A percentile compares a stretch with the other conserved stretches of the same genome.
Evolutionary conservation across 1,139 yeast genomes (phyloP).

Genomic region (Suhomyces panamericanus): DNA sequence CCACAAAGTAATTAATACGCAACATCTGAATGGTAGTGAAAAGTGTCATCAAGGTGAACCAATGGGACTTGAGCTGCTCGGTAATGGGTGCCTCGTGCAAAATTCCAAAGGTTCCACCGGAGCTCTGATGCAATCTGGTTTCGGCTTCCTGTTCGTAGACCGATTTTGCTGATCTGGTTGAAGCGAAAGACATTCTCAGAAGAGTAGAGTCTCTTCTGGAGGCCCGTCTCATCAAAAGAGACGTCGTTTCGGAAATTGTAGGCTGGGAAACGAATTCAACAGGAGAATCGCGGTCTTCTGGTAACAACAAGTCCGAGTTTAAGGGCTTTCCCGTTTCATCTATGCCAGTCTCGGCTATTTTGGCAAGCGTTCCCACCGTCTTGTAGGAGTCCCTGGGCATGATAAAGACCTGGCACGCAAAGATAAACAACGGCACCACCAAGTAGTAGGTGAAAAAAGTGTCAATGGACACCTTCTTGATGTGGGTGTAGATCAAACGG

Average conservation of each 20-base stretch:
- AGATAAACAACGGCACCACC: conserved; percentile 71
- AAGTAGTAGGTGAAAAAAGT: conserved; percentile 67
- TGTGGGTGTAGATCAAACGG: conserved; percentile 58
- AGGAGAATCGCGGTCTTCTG: conserved; percentile 31
- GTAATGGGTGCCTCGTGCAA: conserved; percentile 65
- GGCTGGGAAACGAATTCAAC: conserved; percentile 28
- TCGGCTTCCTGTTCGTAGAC: conserved; percentile 68
- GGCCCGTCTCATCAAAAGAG: conserved; percentile 41
- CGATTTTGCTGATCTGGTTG: conserved; percentile 48
- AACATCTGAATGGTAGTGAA: conserved; percentile 88
- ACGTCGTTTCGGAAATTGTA: conserved; percentile 43
- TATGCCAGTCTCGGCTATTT: conserved; percentile 66
- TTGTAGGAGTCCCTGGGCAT: conserved; percentile 83
- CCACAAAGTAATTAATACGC: conserved; percentile 87
- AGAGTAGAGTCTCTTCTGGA: conserved; percentile 40
- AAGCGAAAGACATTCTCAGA: conserved; percentile 34
- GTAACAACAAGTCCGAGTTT: conserved; percentile 38
- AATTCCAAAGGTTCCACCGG: conserved; percentile 84
- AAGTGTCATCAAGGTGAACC: conserved; percentile 76
- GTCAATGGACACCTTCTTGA: conserved; percentile 34
- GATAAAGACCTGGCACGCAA: conserved; percentile 66
- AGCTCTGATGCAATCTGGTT: conserved; percentile 48
- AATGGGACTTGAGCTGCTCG: conserved; percentile 68
- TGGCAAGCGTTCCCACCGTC: conserved; percentile 65
- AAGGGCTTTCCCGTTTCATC: conserved; percentile 62